Conservation (phyloP, 371 early-diverging fungal genomes). For the Rhizopus delemar region DNA sequence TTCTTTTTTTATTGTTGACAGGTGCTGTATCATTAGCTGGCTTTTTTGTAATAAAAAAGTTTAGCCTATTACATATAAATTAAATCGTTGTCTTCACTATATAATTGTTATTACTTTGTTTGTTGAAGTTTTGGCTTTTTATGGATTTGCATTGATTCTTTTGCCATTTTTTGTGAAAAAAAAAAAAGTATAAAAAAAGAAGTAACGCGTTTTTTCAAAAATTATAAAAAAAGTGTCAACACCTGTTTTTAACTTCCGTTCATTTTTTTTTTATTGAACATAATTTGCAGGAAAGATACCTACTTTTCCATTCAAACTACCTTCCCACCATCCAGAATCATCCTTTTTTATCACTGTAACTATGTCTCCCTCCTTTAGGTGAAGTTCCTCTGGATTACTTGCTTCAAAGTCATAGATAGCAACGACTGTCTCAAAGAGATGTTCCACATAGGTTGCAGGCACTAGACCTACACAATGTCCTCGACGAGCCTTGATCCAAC, state of each 20-base stretch:
- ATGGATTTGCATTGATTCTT: slow-evolving; percentile 1
- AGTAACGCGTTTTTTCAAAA: background rate
- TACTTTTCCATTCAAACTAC: slow-evolving; percentile 55
- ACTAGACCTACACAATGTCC: slow-evolving; percentile 59
- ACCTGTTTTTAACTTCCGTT: background rate
- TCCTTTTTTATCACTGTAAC: slow-evolving; percentile 66
- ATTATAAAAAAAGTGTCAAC: background rate
- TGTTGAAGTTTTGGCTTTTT: slow-evolving; percentile 27
- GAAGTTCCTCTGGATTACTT: slow-evolving; percentile 73
- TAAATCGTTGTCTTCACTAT: background rate
- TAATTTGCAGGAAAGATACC: slow-evolving; percentile 90
- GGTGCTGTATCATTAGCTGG: slow-evolving; percentile 5
- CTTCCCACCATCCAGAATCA: slow-evolving; percentile 81
- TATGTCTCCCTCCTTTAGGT: slow-evolving; percentile 67
- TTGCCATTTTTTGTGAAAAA: slow-evolving; percentile 4
- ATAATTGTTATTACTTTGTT: slow-evolving; percentile 18
- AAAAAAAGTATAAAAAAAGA: background rate
- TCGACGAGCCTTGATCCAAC: slow-evolving; percentile 73
- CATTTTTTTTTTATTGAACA: slow-evolving; percentile 39
- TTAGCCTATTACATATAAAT: background rate
- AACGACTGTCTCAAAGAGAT: slow-evolving; percentile 46
- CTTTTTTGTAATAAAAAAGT: slow-evolving; percentile 1
- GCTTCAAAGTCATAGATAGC: slow-evolving; percentile 80
- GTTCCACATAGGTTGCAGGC: slow-evolving; percentile 69
- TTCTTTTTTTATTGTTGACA: slow-evolving; percentile 5